A percentile compares a stretch with the other conserved stretches of the same genome.
These are phyloP conservation scores for Bretschneidera sinensis DNA, from an alignment of 345 rosid species.

Conservation along the genomic window DNA sequence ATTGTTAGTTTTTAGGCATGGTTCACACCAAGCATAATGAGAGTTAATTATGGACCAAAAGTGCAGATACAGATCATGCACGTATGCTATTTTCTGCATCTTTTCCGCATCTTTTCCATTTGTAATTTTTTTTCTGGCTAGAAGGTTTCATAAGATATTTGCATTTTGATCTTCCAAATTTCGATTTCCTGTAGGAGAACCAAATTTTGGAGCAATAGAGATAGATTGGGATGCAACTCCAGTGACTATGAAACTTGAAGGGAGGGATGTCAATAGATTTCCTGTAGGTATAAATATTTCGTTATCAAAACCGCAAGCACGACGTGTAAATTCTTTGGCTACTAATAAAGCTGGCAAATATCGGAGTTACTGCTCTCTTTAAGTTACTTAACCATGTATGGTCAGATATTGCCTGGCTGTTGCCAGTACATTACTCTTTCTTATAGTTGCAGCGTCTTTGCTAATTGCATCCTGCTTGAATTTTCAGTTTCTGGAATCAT, in stretches of 20 bases:
- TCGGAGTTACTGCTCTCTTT: conserved; percentile 55
- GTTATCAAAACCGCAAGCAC: conserved; percentile 48
- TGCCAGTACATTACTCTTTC: conserved; percentile 42
- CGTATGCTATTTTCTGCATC: conserved; percentile 57
- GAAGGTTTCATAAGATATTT: conserved; percentile 11
- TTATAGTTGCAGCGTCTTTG: neutral
- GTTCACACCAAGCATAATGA: conserved; percentile 81
- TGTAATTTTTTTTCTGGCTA: conserved; percentile 4
- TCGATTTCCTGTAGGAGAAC: conserved; percentile 43
- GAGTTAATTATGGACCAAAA: conserved; percentile 49
- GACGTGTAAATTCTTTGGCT: conserved; percentile 12
- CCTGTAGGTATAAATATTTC: conserved; percentile 49
- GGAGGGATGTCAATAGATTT: conserved; percentile 50
- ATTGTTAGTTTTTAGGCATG: conserved; percentile 61
- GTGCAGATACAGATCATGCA: conserved; percentile 70
- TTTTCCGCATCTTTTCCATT: conserved; percentile 12
- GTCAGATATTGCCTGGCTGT: conserved; percentile 58
- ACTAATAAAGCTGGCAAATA: conserved; percentile 23
- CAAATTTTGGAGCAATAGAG: conserved; percentile 77
- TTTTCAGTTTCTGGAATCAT: too few species aligned
- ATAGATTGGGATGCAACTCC: conserved; percentile 66
- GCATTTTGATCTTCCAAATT: neutral
- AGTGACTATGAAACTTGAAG: conserved; percentile 53
- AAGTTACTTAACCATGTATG: conserved; percentile 54
- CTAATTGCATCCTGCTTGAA: too few species aligned